These are phyloP conservation scores for Cutaneotrichosporon dermatis DNA, from an alignment of 1,284 basidiomycete genomes.

Conservation along the genomic window DNA sequence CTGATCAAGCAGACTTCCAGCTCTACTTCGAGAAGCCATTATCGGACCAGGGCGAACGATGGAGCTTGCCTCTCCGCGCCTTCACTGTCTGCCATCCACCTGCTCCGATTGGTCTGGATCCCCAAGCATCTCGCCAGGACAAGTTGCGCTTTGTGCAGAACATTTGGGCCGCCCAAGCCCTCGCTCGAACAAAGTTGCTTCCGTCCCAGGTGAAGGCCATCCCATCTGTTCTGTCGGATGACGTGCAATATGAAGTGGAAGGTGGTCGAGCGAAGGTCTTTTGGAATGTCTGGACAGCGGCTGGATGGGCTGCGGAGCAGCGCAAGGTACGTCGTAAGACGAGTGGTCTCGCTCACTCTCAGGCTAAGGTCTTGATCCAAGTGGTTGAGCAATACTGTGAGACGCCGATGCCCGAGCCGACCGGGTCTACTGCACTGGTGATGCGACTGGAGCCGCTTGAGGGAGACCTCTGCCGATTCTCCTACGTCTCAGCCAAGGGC, in stretches of 20 bases:
- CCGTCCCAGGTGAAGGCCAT: constrained; percentile 45
- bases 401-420: background rate
- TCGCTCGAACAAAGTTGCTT: constrained; percentile 60
- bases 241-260: constrained; percentile 55
- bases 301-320: constrained; percentile 12
- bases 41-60: constrained; percentile 70
- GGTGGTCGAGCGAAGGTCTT: constrained; percentile 8
- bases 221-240: constrained; percentile 53
- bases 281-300: constrained; percentile 17
- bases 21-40: constrained; percentile 75
- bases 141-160: constrained; percentile 79
- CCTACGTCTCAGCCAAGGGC: background rate
- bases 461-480: constrained; percentile 60
- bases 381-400: constrained; percentile 64
- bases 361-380: constrained; percentile 68
- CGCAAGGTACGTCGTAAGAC: constrained; percentile 54
- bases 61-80: constrained; percentile 75
- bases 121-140: constrained; percentile 58
- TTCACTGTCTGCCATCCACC: constrained; percentile 70
- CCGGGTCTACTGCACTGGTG: constrained; percentile 54
- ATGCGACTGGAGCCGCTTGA: constrained; percentile 65
- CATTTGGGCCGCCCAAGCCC: constrained; percentile 77
- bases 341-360: background rate
- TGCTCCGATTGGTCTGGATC: constrained; percentile 60
- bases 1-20: constrained; percentile 64